Base-by-base conservation (phyloP, 2,329 filamentous ascomycete genomes). In the Hymenoscyphus repandus region DNA sequence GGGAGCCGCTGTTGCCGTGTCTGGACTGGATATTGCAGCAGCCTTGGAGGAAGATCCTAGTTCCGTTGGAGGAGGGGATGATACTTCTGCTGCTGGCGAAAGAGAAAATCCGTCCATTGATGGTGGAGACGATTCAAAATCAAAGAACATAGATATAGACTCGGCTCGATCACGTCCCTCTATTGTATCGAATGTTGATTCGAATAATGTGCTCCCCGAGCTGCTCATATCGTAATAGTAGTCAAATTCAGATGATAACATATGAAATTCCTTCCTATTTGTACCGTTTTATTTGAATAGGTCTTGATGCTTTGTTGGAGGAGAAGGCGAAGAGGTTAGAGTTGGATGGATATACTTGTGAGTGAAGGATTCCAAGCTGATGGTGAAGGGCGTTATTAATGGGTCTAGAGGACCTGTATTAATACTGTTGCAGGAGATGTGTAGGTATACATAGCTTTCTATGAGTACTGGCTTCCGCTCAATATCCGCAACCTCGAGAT, bases 81-180 rank as follows among this genome's bases (percentile, higher is more conserved):
- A 30, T 27, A 12, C 22, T 10, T 38, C 18, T 40, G 38, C n/a
- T 5, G 17, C 10, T 40, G 18, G n/a, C 38, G 38, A 40, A 40
- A 40, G 38, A 40, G 18, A 40, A 40, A 27, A 27, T 7, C 22
- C 22, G n/a, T 40, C 15, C 18, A 18, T 38, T 30, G 36, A 40
- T 39, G 45, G 44, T 33, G 41, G 31, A 3, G 51, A 53, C 3
- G 46, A 49, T 39, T 51, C 57, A 45, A 60, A 60, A 22, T 62
- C 56, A 42, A 62, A 55, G 38, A 60, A 57, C 50, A 54, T 57
- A 10, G 54, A 51, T 20, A 57, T 40, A 13, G 43, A 39, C 12
- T 58, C 50, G 30, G 55, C 52, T 10, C 27, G 17, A 17, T 53
- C 31, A 37, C 36, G 47, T 13, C 45, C 38, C 22, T 7, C 13